These are phyloP conservation scores for Gypsophila paniculata DNA, from an alignment of 179 eudicot species.

Conservation along the genomic window DNA sequence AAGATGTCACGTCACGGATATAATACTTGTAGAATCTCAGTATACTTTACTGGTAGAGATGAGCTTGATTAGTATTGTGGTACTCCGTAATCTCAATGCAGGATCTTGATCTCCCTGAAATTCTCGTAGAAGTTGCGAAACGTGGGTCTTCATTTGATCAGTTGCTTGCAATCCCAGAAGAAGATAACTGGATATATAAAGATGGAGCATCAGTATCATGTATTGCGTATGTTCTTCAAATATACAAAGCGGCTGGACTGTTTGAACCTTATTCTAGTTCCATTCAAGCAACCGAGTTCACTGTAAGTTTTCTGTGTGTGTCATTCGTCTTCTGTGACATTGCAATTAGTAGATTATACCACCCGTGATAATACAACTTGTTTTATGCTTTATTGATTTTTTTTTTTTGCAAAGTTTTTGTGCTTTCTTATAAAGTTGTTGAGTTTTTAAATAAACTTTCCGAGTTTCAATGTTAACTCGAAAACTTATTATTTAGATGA, in stretches of 20 bases:
- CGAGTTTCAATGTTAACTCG: too few species aligned
- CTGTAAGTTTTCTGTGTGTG: slow-evolving; percentile 44
- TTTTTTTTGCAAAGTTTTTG: too few species aligned
- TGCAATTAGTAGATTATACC: too few species aligned
- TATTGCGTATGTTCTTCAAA: slow-evolving; percentile 71
- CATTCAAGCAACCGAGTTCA: slow-evolving; percentile 91
- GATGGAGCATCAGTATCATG: slow-evolving; percentile 92
- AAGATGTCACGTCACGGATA: too few species aligned
- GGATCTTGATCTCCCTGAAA: slow-evolving; percentile 74
- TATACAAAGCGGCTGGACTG: slow-evolving; percentile 91
- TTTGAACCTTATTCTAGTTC: slow-evolving; percentile 62
- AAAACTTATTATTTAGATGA: too few species aligned
- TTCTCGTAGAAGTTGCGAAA: slow-evolving; percentile 82
- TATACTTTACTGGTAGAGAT: neutral
- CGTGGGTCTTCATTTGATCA: slow-evolving; percentile 78
- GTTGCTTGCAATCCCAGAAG: slow-evolving; percentile 75
- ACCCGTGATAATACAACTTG: too few species aligned
- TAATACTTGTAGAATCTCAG: too few species aligned
- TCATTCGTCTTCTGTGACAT: neutral
- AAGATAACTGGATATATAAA: slow-evolving; percentile 80
- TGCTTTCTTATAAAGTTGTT: too few species aligned
- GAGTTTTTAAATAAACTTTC: too few species aligned
- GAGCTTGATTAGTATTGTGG: slow-evolving; percentile 8
- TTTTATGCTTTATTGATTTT: too few species aligned
- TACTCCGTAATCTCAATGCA: slow-evolving; percentile 32